These are phyloP conservation scores for Calycina herbarum DNA, from an alignment of 2,329 filamentous ascomycete species.

Conservation along the genomic window DNA sequence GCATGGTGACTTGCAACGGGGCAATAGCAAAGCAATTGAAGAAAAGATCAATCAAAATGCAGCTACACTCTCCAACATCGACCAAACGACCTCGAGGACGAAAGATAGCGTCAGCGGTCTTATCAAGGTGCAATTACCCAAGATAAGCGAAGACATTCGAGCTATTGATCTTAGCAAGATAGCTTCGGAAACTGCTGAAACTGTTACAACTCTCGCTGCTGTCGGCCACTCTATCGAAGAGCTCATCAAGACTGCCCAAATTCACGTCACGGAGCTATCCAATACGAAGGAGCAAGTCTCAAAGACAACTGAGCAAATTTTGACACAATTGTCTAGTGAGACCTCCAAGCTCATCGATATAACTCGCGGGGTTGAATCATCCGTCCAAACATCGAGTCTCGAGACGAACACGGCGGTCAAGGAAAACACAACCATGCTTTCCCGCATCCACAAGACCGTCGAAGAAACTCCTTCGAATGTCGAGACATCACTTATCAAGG, in stretches of 20 bases:
- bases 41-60: conserved; percentile 4
- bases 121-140: conserved; percentile 19
- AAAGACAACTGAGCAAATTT: not conserved
- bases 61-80: conserved; percentile 9
- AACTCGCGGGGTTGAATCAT: not conserved
- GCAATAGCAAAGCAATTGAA: not conserved
- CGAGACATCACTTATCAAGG: not conserved
- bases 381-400: not conserved
- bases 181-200: conserved; percentile 10
- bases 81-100: conserved; percentile 1
- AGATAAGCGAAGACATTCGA: conserved; percentile 20
- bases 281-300: conserved; percentile 2
- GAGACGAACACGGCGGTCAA: conserved; percentile 3
- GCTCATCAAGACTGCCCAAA: not conserved
- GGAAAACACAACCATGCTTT: conserved; percentile 6
- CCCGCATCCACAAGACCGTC: not conserved
- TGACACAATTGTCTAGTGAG: not conserved
- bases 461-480: not conserved
- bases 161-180: conserved; percentile 15
- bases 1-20: not conserved
- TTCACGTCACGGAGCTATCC: not conserved
- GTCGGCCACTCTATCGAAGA: not conserved
- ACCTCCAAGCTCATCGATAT: not conserved
- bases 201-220: conserved; percentile 8
- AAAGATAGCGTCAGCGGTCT: conserved; percentile 14